Evolutionary conservation across 306 rosid species (phyloP).

Genomic region (Hippophae tibetana): DNA sequence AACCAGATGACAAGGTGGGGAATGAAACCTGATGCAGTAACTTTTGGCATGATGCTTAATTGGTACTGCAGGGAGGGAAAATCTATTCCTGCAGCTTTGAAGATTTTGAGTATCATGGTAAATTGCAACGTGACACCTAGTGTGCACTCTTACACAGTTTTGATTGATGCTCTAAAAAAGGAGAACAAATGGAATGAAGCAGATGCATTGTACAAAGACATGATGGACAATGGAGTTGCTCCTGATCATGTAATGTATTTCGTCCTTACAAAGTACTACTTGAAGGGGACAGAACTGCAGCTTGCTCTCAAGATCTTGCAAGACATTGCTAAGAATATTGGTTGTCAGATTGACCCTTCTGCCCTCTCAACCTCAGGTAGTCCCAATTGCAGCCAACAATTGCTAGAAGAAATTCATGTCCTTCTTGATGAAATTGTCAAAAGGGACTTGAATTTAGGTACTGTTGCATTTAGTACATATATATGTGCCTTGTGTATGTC

Average conservation of each 20-base stretch:
- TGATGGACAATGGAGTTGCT: constrained; percentile 25
- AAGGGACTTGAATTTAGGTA: constrained; percentile 23
- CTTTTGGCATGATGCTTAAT: constrained; percentile 32
- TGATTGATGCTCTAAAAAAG: constrained; percentile 27
- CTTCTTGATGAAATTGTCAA: constrained; percentile 26
- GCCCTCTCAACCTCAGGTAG: constrained; percentile 11
- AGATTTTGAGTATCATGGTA: constrained; percentile 24
- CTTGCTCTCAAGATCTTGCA: constrained; percentile 27
- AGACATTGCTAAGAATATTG: constrained; percentile 26
- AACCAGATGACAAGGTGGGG: constrained; percentile 35
- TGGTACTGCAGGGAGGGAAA: constrained; percentile 25
- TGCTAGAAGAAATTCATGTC: constrained; percentile 24
- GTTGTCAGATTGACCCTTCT: constrained; percentile 30
- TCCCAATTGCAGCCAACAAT: background rate
- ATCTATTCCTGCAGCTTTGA: constrained; percentile 20
- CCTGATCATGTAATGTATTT: constrained; percentile 44
- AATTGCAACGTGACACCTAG: constrained; percentile 21
- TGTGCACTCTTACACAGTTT: constrained; percentile 32
- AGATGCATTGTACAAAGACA: constrained; percentile 18
- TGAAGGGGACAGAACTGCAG: constrained; percentile 22
- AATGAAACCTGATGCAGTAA: constrained; percentile 26
- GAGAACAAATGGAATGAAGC: constrained; percentile 21
- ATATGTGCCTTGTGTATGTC: constrained; percentile 31
- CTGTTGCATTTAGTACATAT: constrained; percentile 21
- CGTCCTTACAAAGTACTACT: constrained; percentile 20